A percentile compares a stretch with the other conserved stretches of the same genome.
These are phyloP conservation scores for Suillus subaureus DNA, from an alignment of 768 basidiomycete species.

Conservation along the genomic window DNA sequence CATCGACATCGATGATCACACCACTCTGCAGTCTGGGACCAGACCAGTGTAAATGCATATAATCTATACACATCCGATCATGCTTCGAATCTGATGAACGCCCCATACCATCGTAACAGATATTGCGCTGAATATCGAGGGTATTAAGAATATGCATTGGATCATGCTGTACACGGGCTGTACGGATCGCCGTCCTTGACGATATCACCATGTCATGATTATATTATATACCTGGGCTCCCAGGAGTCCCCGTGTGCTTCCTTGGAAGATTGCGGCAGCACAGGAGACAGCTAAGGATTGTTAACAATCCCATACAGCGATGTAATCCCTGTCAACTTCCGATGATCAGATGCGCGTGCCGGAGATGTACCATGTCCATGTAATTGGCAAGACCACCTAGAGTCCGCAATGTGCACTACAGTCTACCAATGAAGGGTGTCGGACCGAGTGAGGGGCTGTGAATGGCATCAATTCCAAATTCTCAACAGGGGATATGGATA, in stretches of 20 bases:
- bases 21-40: not conserved
- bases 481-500: not conserved
- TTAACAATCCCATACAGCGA: not conserved
- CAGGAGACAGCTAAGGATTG: not conserved
- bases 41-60: not conserved
- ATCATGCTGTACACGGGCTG: not conserved
- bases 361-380: not conserved
- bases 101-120: not conserved
- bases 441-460: not conserved
- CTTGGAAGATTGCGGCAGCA: not conserved
- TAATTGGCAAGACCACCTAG: not conserved
- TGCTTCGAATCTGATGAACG: not conserved
- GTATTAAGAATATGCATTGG: not conserved
- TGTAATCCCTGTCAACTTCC: not conserved
- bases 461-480: not conserved
- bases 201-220: not conserved
- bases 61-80: not conserved
- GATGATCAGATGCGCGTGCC: not conserved
- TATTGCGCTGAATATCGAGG: not conserved
- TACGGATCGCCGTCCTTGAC: not conserved
- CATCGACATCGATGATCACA: not conserved
- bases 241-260: not conserved
- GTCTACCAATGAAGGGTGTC: not conserved
- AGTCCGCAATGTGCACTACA: not conserved
- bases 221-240: not conserved